Evolutionary conservation across 176 grass and related monocot genomes (phyloP), one percentile per base, ranked within the genome.

Genomic region (Ensete ventricosum): DNA sequence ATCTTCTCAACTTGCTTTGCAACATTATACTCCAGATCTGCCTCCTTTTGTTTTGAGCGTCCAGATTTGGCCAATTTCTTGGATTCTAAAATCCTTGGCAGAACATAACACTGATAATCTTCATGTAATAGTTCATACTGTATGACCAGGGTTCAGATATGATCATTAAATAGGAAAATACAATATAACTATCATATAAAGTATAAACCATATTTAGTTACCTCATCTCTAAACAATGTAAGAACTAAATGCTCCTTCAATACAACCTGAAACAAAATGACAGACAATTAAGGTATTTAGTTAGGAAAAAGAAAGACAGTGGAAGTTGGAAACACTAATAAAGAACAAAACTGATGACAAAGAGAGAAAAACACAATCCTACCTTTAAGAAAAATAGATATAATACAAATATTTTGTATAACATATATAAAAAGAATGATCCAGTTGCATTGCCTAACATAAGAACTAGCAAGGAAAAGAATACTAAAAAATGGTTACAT

Each of bases 41-140:
- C 88, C 85, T 98, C 90, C 72, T 93, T 98, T 89, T 98, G 94
- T 81, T 93, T 98, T 73, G 90, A 78, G 72, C 94, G 90, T 70
- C 94, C 94, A 84, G 94, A 93, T 89, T 98, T 98, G 67, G 94
- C 94, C 88, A 93, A 82, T 86, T 75, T 87, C 87, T 98, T 98
- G 9, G 90, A 93, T 89, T 98, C 94, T 79, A 93, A 72, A 83
- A 98, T 85, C 80, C 88, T 93, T 81, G 94, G 94, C 67, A 98
- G 90, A 59, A 98, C 90, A 67, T 87, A 82, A 81, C 83, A 87
- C 69, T 98, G 94, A 85, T 98, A 98, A 67, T 98, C 89, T 81
- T 98, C 94, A 84, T 98, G 94, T 67, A 98, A 91, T 74, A 93
- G 82, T 70, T 90, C 74, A 82, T 89, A 91, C 94, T 98, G 49